These are phyloP conservation scores for Pichia sp. DNA, from an alignment of 1,139 yeast genomes.

Conservation along the genomic window DNA sequence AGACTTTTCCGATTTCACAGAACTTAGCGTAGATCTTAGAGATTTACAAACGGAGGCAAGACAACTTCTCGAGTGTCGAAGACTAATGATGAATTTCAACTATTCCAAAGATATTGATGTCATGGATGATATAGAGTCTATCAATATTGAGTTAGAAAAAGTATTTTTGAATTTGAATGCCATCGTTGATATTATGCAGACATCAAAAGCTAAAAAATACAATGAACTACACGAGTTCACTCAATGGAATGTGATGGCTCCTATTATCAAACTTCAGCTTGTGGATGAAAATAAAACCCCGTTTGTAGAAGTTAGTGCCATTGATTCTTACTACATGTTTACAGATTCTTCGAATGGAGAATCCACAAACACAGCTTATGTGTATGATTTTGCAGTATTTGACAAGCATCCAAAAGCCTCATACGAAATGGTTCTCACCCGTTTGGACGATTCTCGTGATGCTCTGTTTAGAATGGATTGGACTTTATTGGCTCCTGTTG, in stretches of 20 bases:
- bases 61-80: slow-evolving; percentile 35
- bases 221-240: slow-evolving; percentile 37
- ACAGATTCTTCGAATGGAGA: slow-evolving; percentile 46
- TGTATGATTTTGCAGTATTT: slow-evolving; percentile 30
- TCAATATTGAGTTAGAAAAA: slow-evolving; percentile 57
- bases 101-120: slow-evolving; percentile 25
- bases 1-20: slow-evolving; percentile 63
- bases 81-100: slow-evolving; percentile 28
- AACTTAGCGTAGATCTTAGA: slow-evolving; percentile 50
- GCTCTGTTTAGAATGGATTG: slow-evolving; percentile 58
- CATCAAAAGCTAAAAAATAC: slow-evolving; percentile 33
- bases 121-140: slow-evolving; percentile 31
- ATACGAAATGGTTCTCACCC: slow-evolving; percentile 27
- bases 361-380: slow-evolving; percentile 37
- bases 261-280: slow-evolving; percentile 47
- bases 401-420: slow-evolving; percentile 24
- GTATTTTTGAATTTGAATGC: slow-evolving; percentile 56
- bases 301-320: slow-evolving; percentile 47
- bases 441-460: slow-evolving; percentile 36
- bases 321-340: slow-evolving; percentile 37
- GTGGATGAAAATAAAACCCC: slow-evolving; percentile 41
- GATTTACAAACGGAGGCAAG: slow-evolving; percentile 56
- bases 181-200: slow-evolving; percentile 53
- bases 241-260: slow-evolving; percentile 42
- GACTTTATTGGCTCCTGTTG: slow-evolving; percentile 76